Evolutionary conservation across 257 asterid genomes (phyloP), one percentile per base, ranked within the genome.

Genomic region (Solanum piurae): DNA sequence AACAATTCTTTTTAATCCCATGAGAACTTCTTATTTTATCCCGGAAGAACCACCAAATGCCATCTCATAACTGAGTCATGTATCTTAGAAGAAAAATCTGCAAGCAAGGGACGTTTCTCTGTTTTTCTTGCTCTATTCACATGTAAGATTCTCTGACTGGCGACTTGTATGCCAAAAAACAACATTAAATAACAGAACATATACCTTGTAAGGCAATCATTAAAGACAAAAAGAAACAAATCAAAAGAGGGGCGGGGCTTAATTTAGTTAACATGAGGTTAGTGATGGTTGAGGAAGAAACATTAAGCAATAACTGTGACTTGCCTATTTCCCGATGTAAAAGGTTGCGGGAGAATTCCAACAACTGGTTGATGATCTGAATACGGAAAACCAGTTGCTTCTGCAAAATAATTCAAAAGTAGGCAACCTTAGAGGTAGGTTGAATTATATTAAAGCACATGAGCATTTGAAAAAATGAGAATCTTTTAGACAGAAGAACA

Each of bases 311-410:
- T 44, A 69, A 69, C 71, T 23, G 76, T 84, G 90, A 87, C 98
- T 93, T 96, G 94, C 99, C 99, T 96, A 89, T 94, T 96, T 88
- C 96, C 98, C 27, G 90, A 91, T 68, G 99, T 93, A 93, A 91
- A 89, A 31, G 99, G 98, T 87, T 96, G 98, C 44, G 96, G 93
- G 92, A 95, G 96, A 94, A 96, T 92, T 91, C 98, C 98, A 73
- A 94, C 98, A 83, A 95, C 74, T 10, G 94, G 95, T 92, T 93
- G 95, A 88, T 71, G 91, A 92, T 88, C 87, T 60, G 96, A 80
- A 88, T 88, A 71, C 64, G 94, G 84, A 88, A 92, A 87, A 80
- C 93, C 94, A 90, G 94, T 92, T 80, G 92, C 93, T 91, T 91
- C 97, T 95, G 96, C 73, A 85, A 87, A 89, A 88, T 49, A 88